phyloP scores from a whole-genome alignment of 2,329 filamentous ascomycete genomes.

The Aspergillus ruber region DNA sequence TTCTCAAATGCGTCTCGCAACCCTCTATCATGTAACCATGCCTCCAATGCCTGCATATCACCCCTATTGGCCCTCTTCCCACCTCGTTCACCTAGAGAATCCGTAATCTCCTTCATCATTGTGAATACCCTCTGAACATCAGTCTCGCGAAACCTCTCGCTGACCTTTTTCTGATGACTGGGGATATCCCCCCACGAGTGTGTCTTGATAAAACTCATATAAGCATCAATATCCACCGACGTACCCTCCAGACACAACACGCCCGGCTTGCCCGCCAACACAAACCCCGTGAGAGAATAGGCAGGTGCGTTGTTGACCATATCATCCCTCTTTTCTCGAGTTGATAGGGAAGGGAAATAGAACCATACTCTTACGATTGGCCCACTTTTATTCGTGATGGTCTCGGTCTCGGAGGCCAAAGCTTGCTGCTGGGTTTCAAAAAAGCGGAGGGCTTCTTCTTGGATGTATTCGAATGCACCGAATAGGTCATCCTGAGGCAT shows the following conservation, averaged over 20 bases:
- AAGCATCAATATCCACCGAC: constrained; percentile 47
- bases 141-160: constrained; percentile 43
- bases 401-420: not conserved
- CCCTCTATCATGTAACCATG: constrained; percentile 20
- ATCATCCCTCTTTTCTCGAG: constrained; percentile 53
- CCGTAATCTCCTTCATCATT: constrained; percentile 29
- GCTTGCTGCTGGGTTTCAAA: constrained; percentile 17
- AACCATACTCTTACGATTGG: constrained; percentile 53
- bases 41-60: constrained; percentile 30
- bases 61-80: constrained; percentile 28
- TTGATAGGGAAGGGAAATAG: constrained; percentile 58
- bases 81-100: constrained; percentile 25
- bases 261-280: constrained; percentile 56
- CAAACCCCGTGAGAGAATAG: constrained; percentile 53
- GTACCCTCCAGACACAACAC: constrained; percentile 30
- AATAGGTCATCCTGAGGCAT: constrained; percentile 43
- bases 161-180: constrained; percentile 57
- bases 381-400: not conserved
- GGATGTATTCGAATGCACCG: constrained; percentile 41
- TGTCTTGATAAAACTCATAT: constrained; percentile 59
- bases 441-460: constrained; percentile 29
- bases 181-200: constrained; percentile 59
- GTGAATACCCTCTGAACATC: constrained; percentile 31
- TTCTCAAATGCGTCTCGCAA: constrained; percentile 25
- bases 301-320: constrained; percentile 48